phyloP scores from a whole-genome alignment of 2,329 filamentous ascomycete genomes.

The Onygena corvina region DNA sequence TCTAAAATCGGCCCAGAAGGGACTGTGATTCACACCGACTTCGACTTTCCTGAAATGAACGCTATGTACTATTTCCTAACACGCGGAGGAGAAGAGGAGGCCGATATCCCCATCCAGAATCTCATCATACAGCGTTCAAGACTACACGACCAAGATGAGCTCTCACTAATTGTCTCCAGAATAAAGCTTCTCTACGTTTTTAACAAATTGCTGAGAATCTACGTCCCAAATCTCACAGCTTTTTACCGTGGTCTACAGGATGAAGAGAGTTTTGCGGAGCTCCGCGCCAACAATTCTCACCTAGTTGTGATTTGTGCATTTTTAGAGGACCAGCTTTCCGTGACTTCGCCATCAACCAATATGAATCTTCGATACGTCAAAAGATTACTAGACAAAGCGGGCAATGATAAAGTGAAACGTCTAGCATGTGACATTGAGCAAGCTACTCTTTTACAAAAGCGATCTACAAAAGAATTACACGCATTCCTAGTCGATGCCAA shows the following conservation, averaged over 20 bases:
- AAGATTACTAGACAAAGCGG: neutral
- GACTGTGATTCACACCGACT: constrained; percentile 20
- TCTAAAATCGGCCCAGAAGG: neutral
- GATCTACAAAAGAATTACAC: constrained; percentile 16
- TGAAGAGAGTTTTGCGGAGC: no score
- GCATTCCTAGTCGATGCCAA: constrained; percentile 19
- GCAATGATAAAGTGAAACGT: neutral
- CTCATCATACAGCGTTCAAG: neutral
- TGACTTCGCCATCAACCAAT: neutral
- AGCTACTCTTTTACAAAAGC: constrained; percentile 13
- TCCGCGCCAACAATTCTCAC: no score
- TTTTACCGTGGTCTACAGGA: no score
- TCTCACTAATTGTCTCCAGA: neutral
- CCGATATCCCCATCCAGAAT: constrained; percentile 18
- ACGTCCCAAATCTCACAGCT: no score
- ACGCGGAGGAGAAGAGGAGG: neutral
- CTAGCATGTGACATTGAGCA: neutral
- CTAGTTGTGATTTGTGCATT: no score
- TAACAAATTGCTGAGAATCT: no score
- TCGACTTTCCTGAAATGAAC: constrained; percentile 19
- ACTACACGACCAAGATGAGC: neutral
- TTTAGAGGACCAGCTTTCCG: neutral
- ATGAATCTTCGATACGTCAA: neutral
- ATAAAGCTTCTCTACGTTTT: no score
- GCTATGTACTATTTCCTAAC: constrained; percentile 16